Conservation (phyloP, 306 rosid species). For the Vigna unguiculata region DNA sequence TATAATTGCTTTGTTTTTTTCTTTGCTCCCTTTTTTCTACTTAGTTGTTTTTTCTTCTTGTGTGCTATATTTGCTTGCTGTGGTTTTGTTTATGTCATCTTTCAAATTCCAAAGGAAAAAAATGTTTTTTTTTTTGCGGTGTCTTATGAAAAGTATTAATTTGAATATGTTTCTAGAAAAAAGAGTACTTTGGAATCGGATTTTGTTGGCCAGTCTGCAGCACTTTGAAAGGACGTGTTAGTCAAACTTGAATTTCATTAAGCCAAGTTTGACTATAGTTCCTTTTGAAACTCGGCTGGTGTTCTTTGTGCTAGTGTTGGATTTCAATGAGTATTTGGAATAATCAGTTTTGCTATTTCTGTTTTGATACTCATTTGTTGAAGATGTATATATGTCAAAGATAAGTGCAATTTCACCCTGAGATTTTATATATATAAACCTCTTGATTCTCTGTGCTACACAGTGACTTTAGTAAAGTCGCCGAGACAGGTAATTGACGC, state of each 20-base stretch:
- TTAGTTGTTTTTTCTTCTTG: background rate
- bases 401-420: background rate
- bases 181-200: background rate
- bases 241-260: constrained; percentile 6
- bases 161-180: background rate
- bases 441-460: constrained; percentile 38
- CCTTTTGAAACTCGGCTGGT: constrained; percentile 8
- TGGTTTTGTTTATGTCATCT: constrained; percentile 1
- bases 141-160: background rate
- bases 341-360: background rate
- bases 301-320: constrained; percentile 1
- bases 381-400: background rate
- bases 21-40: background rate
- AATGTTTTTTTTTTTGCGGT: background rate
- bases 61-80: background rate
- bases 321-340: constrained; percentile 6
- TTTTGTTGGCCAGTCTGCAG: background rate
- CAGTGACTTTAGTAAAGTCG: constrained; percentile 84
- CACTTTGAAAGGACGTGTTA: background rate
- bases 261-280: constrained; percentile 3
- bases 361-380: background rate
- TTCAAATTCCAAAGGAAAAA: background rate
- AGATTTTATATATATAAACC: constrained; percentile 30
- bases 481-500: constrained; percentile 96
- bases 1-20: background rate